Evolutionary conservation across 805 yeast species (phyloP), one percentile per base, ranked within the genome.

Genomic region (Saccharomycopsis oosterbeekiorum): DNA sequence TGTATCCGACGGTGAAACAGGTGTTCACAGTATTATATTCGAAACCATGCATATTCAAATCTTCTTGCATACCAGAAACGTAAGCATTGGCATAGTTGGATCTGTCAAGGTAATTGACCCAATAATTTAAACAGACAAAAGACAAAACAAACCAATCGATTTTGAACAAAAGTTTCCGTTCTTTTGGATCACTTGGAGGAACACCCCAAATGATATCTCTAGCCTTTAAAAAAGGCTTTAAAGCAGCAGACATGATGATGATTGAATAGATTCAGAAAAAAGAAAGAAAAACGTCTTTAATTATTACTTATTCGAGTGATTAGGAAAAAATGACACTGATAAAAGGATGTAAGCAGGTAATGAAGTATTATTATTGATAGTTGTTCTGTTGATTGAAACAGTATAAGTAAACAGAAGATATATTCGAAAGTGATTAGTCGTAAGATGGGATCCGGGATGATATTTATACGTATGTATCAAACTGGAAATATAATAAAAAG

Each of bases 31-130:
- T 63, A 67, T 83, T 82, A 64, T 76, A 78, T 60, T 83, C 78
- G 62, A 79, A 70, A 12, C 84, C 83, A 50, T 68, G 63, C 75
- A 82, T 73, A 2, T 71, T 65, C 60, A 82, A 66, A 59, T 80
- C 87, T 61, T 82, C 83, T 65, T 81, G 77, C 87, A 85, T 81
- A 10, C 89, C 89, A 11, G 83, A 77, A n/a, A 84, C 85, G 68
- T 84, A 84, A 1, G 89, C 88, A 66, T 81, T 79, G 39, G 79
- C 72, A 51, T 82, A 70, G 60, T 83, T 83, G 14, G 80, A 74
- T 66, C 84, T 75, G 69, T 84, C 88, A 39, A 85, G 75, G 68
- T 83, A 84, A 65, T 84, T 84, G 61, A 76, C 74, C 78, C 78
- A 76, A 63, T 76, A 76, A 8, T 70, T 64, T 34, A 76, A 67